A percentile compares a stretch with the other conserved stretches of the same genome.
Conservation (phyloP, 2,329 filamentous ascomycete species). For the Sclerotiophoma versabilis region DNA sequence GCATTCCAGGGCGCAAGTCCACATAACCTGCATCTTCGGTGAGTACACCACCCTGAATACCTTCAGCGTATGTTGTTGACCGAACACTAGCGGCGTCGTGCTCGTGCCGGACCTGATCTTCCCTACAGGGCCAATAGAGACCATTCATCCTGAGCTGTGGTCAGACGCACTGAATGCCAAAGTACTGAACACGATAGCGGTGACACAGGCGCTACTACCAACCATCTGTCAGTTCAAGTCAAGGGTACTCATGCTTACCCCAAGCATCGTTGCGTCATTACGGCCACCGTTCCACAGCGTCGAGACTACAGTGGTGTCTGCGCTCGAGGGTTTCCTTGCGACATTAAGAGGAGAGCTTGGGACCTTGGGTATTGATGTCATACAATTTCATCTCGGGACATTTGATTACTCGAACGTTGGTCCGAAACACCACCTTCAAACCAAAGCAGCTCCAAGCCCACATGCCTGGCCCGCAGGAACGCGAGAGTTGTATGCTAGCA, state of each 20-base stretch:
- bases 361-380: slow-evolving; percentile 77
- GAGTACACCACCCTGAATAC: no score
- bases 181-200: slow-evolving; percentile 86
- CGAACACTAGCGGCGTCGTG: slow-evolving; percentile 80
- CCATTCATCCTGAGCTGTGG: slow-evolving; percentile 82
- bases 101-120: slow-evolving; percentile 82
- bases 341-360: slow-evolving; percentile 81
- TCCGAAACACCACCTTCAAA: slow-evolving; percentile 51
- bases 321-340: slow-evolving; percentile 83
- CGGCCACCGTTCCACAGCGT: slow-evolving; percentile 82
- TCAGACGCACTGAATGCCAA: slow-evolving; percentile 92
- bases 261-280: slow-evolving; percentile 80
- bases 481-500: slow-evolving; percentile 45
- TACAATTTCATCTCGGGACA: slow-evolving; percentile 88
- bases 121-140: slow-evolving; percentile 82
- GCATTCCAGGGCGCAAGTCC: slow-evolving; percentile 78
- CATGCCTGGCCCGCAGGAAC: slow-evolving; percentile 48
- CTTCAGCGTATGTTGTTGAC: no score
- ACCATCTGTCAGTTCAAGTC: slow-evolving; percentile 62
- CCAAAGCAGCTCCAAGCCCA: slow-evolving; percentile 41
- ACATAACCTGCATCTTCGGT: slow-evolving; percentile 78
- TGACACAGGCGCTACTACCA: slow-evolving; percentile 82
- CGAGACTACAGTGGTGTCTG: slow-evolving; percentile 84
- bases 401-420: slow-evolving; percentile 79
- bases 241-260: slow-evolving; percentile 78